Percentiles rank a stretch among this genome's conserved stretches.
phyloP scores from a whole-genome alignment of 208 protist species.

The Crithidia expoeki region DNA sequence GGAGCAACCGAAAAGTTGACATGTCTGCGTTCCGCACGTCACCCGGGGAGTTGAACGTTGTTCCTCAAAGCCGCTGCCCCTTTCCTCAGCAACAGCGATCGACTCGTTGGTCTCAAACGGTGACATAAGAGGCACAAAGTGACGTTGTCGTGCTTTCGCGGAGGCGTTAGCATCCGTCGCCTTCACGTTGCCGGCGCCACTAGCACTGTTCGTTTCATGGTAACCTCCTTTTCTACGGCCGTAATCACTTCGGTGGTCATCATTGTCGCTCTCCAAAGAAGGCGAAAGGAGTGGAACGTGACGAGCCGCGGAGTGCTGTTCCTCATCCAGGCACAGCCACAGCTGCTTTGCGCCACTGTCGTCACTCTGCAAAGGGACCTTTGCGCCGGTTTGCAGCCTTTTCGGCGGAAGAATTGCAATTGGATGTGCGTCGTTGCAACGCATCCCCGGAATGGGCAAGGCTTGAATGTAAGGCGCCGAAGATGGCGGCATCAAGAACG shows the following conservation, averaged over 20 bases:
- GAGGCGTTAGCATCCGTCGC: neutral
- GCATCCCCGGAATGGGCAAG: conserved; percentile 23
- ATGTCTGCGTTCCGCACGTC: conserved; percentile 5
- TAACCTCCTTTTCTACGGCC: too few species aligned
- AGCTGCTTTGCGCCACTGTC: neutral
- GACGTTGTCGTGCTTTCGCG: neutral
- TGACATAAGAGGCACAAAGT: neutral
- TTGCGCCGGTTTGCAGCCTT: neutral
- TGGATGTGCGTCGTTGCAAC: neutral
- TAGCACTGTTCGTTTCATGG: too few species aligned
- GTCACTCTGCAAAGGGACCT: neutral
- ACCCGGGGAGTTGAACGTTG: neutral
- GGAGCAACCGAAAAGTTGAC: neutral
- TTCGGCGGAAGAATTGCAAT: neutral
- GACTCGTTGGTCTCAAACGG: neutral
- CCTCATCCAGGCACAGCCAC: conserved; percentile 3
- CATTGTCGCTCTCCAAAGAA: neutral
- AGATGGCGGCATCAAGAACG: conserved; percentile 11
- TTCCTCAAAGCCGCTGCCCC: neutral
- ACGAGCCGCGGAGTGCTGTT: neutral
- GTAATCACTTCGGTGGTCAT: too few species aligned
- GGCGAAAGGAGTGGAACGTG: neutral
- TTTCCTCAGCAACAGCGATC: neutral
- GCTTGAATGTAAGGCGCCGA: conserved; percentile 21
- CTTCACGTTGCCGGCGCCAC: neutral